Evolutionary conservation across 2,329 filamentous ascomycete genomes (phyloP).

Genomic region (Elsinoe necatrix): DNA sequence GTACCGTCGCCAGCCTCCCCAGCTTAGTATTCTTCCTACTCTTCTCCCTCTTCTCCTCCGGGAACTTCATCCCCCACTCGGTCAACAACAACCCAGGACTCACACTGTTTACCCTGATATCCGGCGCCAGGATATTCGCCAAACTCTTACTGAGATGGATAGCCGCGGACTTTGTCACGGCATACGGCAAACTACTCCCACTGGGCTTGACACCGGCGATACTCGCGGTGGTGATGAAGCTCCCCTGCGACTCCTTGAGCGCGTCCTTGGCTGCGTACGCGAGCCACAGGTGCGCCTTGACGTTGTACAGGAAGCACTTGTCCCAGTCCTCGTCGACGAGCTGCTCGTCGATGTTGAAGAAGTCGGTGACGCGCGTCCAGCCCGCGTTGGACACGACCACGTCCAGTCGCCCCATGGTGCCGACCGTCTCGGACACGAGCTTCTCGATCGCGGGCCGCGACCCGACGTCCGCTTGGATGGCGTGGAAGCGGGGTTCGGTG

Average conservation of each 20-base stretch:
- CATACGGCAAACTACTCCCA: conserved; percentile 48
- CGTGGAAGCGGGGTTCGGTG: conserved; percentile 32
- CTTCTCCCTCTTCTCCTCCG: conserved; percentile 37
- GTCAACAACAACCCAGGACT: conserved; percentile 44
- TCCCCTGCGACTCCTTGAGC: conserved; percentile 49
- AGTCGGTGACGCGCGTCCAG: conserved; percentile 35
- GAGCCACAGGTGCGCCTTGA: conserved; percentile 54
- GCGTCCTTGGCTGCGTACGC: conserved; percentile 47
- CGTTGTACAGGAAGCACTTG: conserved; percentile 51
- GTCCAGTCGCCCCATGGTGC: conserved; percentile 40
- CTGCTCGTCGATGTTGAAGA: conserved; percentile 45
- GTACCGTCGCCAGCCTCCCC: conserved; percentile 29
- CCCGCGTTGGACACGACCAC: conserved; percentile 37
- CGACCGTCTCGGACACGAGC: conserved; percentile 38
- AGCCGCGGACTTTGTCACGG: conserved; percentile 32
- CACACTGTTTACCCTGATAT: conserved; percentile 52
- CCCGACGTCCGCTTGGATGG: conserved; percentile 40
- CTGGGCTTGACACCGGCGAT: conserved; percentile 56
- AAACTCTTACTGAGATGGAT: conserved; percentile 50
- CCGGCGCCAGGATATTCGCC: conserved; percentile 45
- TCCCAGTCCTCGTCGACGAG: conserved; percentile 54
- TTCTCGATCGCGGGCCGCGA: conserved; percentile 35
- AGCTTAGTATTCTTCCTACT: conserved; percentile 23
- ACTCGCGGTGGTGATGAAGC: conserved; percentile 57
- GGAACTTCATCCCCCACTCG: conserved; percentile 43